Evolutionary conservation across 2,329 filamentous ascomycete species (phyloP).

Genomic region (Sclerotinia minor): DNA sequence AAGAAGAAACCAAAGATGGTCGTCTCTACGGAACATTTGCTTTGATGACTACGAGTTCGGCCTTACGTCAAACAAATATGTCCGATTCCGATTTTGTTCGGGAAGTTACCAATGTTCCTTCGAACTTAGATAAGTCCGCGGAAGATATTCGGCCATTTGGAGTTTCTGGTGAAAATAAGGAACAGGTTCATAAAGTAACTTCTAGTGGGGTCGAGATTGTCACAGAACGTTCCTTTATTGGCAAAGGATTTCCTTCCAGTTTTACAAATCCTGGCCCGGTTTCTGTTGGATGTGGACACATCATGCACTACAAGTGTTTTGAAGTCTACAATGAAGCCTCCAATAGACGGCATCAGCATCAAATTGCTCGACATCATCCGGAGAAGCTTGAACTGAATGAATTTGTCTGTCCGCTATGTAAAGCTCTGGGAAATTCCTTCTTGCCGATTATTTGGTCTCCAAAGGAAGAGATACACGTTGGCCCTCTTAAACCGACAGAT

Average conservation of each 20-base stretch:
- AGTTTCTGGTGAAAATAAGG: slow-evolving; percentile 82
- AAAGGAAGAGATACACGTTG: slow-evolving; percentile 79
- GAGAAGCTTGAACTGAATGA: slow-evolving; percentile 78
- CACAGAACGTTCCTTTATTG: slow-evolving; percentile 77
- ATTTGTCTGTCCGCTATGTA: slow-evolving; percentile 95
- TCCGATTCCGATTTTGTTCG: slow-evolving; percentile 79
- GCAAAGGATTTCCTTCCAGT: slow-evolving; percentile 79
- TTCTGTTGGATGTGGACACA: slow-evolving; percentile 89
- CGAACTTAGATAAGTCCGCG: slow-evolving; percentile 80
- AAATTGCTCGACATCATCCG: slow-evolving; percentile 92
- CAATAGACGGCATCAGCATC: slow-evolving; percentile 78
- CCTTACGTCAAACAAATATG: slow-evolving; percentile 83
- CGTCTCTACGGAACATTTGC: slow-evolving; percentile 92
- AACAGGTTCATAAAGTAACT: slow-evolving; percentile 73
- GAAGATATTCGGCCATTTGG: slow-evolving; percentile 86
- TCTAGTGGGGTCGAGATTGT: slow-evolving; percentile 68
- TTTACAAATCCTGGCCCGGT: slow-evolving; percentile 73
- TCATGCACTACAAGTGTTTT: slow-evolving; percentile 98
- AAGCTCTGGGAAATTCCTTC: slow-evolving; percentile 93
- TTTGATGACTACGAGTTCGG: slow-evolving; percentile 79
- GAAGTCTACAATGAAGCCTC: slow-evolving; percentile 87
- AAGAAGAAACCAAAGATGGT: slow-evolving; percentile 90
- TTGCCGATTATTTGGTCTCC: slow-evolving; percentile 94
- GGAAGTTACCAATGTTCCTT: slow-evolving; percentile 76
- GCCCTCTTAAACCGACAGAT: slow-evolving; percentile 60